These are phyloP conservation scores for Draba incana DNA, from an alignment of 345 rosid genomes.

Conservation along the genomic window DNA sequence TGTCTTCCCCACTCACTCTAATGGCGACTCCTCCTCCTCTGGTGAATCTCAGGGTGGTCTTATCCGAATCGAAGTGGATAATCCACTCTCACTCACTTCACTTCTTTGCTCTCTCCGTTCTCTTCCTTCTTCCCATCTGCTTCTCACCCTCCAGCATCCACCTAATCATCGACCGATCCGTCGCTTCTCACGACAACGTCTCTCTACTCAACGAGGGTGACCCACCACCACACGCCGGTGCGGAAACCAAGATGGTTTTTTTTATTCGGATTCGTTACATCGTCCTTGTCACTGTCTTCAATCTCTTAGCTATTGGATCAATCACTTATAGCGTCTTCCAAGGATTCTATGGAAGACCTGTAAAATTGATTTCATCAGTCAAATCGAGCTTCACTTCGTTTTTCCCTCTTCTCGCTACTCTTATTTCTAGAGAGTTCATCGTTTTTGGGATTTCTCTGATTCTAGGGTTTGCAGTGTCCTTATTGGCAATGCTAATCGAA, in stretches of 20 bases:
- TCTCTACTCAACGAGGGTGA: conserved; percentile 13
- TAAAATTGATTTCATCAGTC: conserved; percentile 60
- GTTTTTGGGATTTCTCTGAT: conserved; percentile 32
- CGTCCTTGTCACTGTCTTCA: conserved; percentile 42
- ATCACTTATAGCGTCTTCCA: conserved; percentile 67
- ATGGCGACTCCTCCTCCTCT: conserved; percentile 36
- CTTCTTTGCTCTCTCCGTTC: conserved; percentile 83
- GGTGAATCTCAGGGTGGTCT: conserved; percentile 43
- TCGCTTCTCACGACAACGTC: conserved; percentile 37
- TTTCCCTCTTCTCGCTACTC: conserved; percentile 55
- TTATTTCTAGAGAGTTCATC: conserved; percentile 34
- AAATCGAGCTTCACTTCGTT: conserved; percentile 59
- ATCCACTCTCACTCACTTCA: conserved; percentile 81
- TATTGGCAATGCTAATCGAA: conserved; percentile 31
- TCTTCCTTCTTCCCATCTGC: conserved; percentile 73
- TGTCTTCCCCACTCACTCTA: not conserved
- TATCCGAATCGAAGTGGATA: conserved; percentile 64
- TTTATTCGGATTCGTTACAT: conserved; percentile 39
- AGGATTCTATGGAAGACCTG: conserved; percentile 86
- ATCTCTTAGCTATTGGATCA: conserved; percentile 58
- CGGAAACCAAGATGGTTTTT: conserved; percentile 4
- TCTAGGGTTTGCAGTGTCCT: conserved; percentile 37
- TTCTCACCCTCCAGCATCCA: conserved; percentile 56
- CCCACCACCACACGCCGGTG: not conserved
- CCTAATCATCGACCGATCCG: conserved; percentile 44